Evolutionary conservation across 495 filamentous ascomycete species (phyloP), one percentile per base, ranked within the genome.

Genomic region (Patellaria atrata): DNA sequence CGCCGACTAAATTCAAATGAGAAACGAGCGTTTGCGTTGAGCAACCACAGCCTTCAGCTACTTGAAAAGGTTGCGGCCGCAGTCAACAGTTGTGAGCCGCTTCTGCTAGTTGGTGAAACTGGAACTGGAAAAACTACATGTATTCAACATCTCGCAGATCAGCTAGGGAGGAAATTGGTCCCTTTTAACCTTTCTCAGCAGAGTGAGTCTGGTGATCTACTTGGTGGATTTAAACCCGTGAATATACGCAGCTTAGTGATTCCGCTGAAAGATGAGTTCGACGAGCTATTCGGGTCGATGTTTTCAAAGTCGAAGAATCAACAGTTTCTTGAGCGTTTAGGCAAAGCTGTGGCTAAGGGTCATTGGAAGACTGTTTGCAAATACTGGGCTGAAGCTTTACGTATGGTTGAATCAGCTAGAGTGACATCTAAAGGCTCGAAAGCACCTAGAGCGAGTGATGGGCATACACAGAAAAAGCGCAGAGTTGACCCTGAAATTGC

Each of bases 71-170:
- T 94, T 38, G 76, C 79, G 4, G 75, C 79, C 19, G 75, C 85
- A 1, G 69, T 94, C 10, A 71, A 78, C 37, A 73, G 85, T 54
- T 68, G 72, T 3, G 91, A 99, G 50, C 89, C 91, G 2, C 70
- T 92, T 6, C 59, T 99, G 18, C 71, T 99, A 32, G 89, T 99
- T 23, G 91, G 91, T 42, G 91, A 99, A 59, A 99, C 91, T 2
- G 91, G 91, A 58, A 93, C 89, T 31, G 91, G 91, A 48, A 99
- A 99, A 58, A 99, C 91, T 2, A 86, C 86, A 1, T 76, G 87
- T 9, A 74, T 99, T 27, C 91, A 99, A 51, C 84, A 94, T 45
- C 62, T 99, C 37, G 85, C 91, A 3, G 72, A 79, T 20, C 62
- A 77, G 11, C 67, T 91, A 19, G 77, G 86, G 0, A 75, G 78